Percentiles rank a stretch among this genome's conserved stretches.
Evolutionary conservation across 2,329 filamentous ascomycete genomes (phyloP).

Genomic region (Colletotrichum trifolii): DNA sequence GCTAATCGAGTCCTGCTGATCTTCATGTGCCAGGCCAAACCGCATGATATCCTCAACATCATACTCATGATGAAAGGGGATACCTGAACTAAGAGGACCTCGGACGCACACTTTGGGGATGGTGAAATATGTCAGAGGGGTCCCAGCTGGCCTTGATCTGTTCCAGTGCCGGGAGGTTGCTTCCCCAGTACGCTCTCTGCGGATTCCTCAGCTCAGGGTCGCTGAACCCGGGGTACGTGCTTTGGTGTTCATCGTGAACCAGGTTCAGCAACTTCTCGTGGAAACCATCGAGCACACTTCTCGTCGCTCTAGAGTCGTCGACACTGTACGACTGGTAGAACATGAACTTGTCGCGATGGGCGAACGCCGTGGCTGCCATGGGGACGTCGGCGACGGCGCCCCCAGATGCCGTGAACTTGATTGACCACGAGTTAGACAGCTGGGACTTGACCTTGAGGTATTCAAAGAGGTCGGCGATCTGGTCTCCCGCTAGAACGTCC

Average conservation of each 20-base stretch:
- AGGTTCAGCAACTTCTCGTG: conserved; percentile 2
- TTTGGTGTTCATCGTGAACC: conserved; percentile 33
- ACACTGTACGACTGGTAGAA: conserved; percentile 67
- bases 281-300: background rate
- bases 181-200: conserved; percentile 65
- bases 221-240: conserved; percentile 72
- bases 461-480: conserved; percentile 57
- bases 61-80: too few species aligned
- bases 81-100: background rate
- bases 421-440: conserved; percentile 62
- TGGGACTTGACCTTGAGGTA: conserved; percentile 57
- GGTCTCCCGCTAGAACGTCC: conserved; percentile 53
- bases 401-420: conserved; percentile 65
- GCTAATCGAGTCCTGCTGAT: too few species aligned
- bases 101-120: conserved; percentile 62
- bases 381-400: conserved; percentile 64
- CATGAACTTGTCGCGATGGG: conserved; percentile 66
- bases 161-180: conserved; percentile 58
- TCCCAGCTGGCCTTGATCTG: conserved; percentile 64
- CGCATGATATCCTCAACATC: background rate
- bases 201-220: conserved; percentile 58
- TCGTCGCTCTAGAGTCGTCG: conserved; percentile 48
- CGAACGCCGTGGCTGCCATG: conserved; percentile 62
- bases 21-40: too few species aligned
- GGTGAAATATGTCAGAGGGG: conserved; percentile 64